Conservation (phyloP, 2,329 filamentous ascomycete species). For the Cercospora zeae-maydis region DNA sequence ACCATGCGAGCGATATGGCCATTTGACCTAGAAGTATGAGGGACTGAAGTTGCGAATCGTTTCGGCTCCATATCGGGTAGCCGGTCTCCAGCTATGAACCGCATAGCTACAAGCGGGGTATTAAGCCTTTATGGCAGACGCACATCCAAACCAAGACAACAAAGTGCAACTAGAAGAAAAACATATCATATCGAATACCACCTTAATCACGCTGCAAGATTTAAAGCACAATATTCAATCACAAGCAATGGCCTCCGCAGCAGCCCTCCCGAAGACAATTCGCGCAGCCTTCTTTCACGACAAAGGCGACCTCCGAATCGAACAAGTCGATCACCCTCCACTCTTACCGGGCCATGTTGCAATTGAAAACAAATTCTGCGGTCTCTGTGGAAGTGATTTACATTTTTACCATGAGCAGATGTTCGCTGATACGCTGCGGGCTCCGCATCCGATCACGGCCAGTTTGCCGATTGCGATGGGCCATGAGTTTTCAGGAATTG, state of each 20-base stretch:
- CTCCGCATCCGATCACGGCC: constrained; percentile 11
- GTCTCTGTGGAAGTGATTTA: constrained; percentile 14
- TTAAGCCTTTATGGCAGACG: neutral
- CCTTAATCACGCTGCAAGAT: neutral
- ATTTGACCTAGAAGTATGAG: no score
- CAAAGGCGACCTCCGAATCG: constrained; percentile 9
- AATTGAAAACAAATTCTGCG: constrained; percentile 13
- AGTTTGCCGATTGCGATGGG: constrained; percentile 6
- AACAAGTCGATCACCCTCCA: constrained; percentile 4
- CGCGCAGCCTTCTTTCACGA: constrained; percentile 10
- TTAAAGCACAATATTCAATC: neutral
- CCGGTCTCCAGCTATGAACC: neutral
- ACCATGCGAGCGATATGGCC: no score
- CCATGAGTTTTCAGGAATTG: constrained; percentile 13
- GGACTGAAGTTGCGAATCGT: no score
- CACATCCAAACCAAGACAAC: neutral
- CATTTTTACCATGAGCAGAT: constrained; percentile 9
- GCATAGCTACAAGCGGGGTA: neutral
- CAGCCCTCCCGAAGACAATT: neutral
- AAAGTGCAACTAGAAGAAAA: neutral
- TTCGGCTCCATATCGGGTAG: no score
- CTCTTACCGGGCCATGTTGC: constrained; percentile 7
- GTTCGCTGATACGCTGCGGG: constrained; percentile 4
- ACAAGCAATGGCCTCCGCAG: neutral
- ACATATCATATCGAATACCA: neutral